A percentile compares a stretch with the other conserved stretches of the same genome.
Conservation (phyloP, 2,329 filamentous ascomycete species). For the Cercospora sesami region DNA sequence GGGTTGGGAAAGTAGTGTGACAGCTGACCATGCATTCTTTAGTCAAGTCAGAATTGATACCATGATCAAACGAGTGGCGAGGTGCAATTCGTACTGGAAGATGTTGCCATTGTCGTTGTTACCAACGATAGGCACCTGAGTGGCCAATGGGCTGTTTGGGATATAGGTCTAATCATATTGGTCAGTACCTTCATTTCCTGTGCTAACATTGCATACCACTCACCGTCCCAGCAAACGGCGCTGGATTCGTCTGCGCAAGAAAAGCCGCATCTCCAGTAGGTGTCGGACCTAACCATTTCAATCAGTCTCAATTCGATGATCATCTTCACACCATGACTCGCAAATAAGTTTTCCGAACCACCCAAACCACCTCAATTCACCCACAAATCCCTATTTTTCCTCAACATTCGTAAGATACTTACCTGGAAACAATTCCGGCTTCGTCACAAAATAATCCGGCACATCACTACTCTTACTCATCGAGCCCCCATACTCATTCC, state of each 20-base stretch:
- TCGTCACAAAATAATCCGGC: slow-evolving; percentile 65
- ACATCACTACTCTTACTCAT: slow-evolving; percentile 40
- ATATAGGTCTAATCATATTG: slow-evolving; percentile 54
- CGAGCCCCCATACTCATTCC: slow-evolving; percentile 10
- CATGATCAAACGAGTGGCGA: neutral
- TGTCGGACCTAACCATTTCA: slow-evolving; percentile 57
- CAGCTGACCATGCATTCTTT: slow-evolving; percentile 62
- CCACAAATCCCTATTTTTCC: neutral
- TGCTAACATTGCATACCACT: slow-evolving; percentile 9
- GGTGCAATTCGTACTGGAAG: slow-evolving; percentile 51
- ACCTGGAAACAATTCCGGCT: slow-evolving; percentile 54
- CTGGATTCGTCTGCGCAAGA: slow-evolving; percentile 68
- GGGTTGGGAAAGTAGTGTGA: slow-evolving; percentile 70
- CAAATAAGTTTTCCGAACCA: neutral
- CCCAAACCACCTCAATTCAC: neutral
- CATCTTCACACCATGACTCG: neutral
- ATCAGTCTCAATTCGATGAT: neutral
- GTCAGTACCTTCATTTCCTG: too few species aligned
- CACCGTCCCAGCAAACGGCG: slow-evolving; percentile 57
- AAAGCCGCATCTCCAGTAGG: slow-evolving; percentile 70
- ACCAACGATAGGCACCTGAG: slow-evolving; percentile 64
- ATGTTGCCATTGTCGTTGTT: slow-evolving; percentile 62
- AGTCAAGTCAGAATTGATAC: neutral
- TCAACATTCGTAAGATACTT: slow-evolving; percentile 7
- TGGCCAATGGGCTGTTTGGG: slow-evolving; percentile 70